Conservation (phyloP, 352 stramenopile species). For the Phytophthora idaei region DNA sequence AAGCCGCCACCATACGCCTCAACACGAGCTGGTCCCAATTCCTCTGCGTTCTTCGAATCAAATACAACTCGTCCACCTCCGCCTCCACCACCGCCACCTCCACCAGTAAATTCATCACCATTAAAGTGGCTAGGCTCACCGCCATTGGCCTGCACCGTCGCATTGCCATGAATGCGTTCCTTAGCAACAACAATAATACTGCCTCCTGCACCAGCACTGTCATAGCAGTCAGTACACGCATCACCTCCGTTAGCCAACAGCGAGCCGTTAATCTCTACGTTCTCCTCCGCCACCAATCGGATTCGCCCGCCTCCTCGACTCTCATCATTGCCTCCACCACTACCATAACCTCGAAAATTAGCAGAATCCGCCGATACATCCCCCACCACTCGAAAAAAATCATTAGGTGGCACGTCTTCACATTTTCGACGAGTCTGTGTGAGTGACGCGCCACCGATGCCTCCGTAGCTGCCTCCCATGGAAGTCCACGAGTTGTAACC, state of each 20-base stretch:
- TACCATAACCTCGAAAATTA: conserved; percentile 86
- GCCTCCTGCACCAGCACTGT: conserved; percentile 61
- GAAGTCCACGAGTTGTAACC: conserved; percentile 78
- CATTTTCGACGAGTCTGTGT: conserved; percentile 43
- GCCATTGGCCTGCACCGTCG: conserved; percentile 56
- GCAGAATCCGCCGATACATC: conserved; percentile 52
- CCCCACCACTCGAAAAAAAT: conserved; percentile 71
- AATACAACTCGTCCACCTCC: conserved; percentile 66
- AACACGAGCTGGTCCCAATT: conserved; percentile 45
- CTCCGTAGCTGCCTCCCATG: conserved; percentile 77
- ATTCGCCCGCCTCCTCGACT: conserved; percentile 73
- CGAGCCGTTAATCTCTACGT: conserved; percentile 66
- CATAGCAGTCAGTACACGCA: conserved; percentile 53
- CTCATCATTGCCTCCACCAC: conserved; percentile 66
- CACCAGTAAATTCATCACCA: conserved; percentile 33
- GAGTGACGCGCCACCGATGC: conserved; percentile 75
- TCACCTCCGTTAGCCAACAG: conserved; percentile 70
- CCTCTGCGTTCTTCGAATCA: conserved; percentile 45
- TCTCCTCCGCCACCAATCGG: conserved; percentile 38
- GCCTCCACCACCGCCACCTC: conserved; percentile 58
- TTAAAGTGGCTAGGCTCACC: conserved; percentile 52
- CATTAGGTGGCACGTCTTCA: conserved; percentile 57
- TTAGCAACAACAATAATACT: conserved; percentile 51
- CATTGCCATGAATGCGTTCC: conserved; percentile 47
- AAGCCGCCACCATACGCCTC: conserved; percentile 60